These are phyloP conservation scores for Neurospora intermedia DNA, from an alignment of 495 filamentous ascomycete genomes.

Conservation along the genomic window DNA sequence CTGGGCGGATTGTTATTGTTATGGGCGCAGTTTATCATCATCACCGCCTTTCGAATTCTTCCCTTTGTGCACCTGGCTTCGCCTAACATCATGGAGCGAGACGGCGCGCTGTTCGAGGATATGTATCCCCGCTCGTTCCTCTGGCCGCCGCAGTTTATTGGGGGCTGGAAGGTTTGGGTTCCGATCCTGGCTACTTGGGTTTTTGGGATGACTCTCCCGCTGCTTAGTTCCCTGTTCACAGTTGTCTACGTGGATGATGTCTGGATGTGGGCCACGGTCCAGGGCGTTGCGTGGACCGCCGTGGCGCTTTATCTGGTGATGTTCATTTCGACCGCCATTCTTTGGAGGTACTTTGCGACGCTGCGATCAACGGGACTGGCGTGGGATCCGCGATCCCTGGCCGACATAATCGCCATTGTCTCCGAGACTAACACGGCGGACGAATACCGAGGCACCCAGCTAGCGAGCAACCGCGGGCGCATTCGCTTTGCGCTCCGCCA, in stretches of 20 bases:
- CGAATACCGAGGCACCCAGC: conserved; percentile 48
- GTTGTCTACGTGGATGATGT: conserved; percentile 28
- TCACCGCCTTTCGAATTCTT: conserved; percentile 62
- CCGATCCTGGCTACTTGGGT: conserved; percentile 35
- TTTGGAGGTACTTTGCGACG: conserved; percentile 41
- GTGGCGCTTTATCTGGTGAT: conserved; percentile 63
- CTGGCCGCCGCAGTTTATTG: conserved; percentile 30
- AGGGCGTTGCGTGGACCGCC: conserved; percentile 67
- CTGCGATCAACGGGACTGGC: conserved; percentile 57
- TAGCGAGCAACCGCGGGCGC: conserved; percentile 43
- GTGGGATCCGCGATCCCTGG: conserved; percentile 76
- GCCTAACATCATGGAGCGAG: conserved; percentile 34
- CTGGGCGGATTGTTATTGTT: conserved; percentile 62
- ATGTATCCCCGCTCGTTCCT: conserved; percentile 42
- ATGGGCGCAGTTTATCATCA: conserved; percentile 63
- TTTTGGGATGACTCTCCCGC: conserved; percentile 34
- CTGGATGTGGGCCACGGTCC: conserved; percentile 75
- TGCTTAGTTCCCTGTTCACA: conserved; percentile 38
- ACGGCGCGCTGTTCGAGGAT: conserved; percentile 41
- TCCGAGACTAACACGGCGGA: conserved; percentile 66
- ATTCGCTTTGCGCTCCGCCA: conserved; percentile 36
- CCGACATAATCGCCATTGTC: conserved; percentile 64
- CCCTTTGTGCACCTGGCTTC: conserved; percentile 71
- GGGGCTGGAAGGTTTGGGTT: conserved; percentile 35
- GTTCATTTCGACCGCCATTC: conserved; percentile 41